Evolutionary conservation across 345 rosid genomes (phyloP), one percentile per base, ranked within the genome.

Genomic region (Orychophragmus violaceus): DNA sequence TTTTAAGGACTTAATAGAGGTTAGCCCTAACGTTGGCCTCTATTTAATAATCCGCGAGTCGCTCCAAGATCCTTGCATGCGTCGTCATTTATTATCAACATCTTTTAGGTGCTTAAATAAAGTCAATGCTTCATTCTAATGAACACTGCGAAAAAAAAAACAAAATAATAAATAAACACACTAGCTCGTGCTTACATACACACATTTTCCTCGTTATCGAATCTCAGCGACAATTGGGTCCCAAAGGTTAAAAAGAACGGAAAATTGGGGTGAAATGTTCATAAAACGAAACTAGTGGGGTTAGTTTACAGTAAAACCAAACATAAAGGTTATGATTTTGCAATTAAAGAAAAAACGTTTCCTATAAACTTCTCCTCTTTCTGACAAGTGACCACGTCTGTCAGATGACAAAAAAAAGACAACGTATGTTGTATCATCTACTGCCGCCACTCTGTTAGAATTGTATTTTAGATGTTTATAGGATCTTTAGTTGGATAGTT

Each of bases 131-230:
- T 22, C 25, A 35, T 17, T 49, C 48, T 30, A n/a, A n/a, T n/a
- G n/a, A n/a, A n/a, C n/a, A n/a, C n/a, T n/a, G n/a, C n/a, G 32
- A 29, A 64, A 23, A 46, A 9, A n/a, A n/a, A n/a, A n/a, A n/a
- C n/a, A n/a, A n/a, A n/a, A n/a, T n/a, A n/a, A n/a, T n/a, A n/a
- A n/a, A n/a, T n/a, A n/a, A n/a, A n/a, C n/a, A 59, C 37, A 45
- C 36, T 14, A 3, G 22, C 29, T 50, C 22, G 25, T 69, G 42
- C 48, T 69, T 37, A 35, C 59, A 59, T 17, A 27, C 16, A 5
- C 68, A 70, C 62, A 22, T 52, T 52, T 70, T 61, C 68, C 68
- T 70, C 62, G 8, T 70, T 33, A 4, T 23, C 55, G 21, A 42
- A 46, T 58, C 27, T 68, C 12, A 0, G 42, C 42, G 12, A 59